Evolutionary conservation across 306 rosid species (phyloP).

Genomic region (Betula pendula): DNA sequence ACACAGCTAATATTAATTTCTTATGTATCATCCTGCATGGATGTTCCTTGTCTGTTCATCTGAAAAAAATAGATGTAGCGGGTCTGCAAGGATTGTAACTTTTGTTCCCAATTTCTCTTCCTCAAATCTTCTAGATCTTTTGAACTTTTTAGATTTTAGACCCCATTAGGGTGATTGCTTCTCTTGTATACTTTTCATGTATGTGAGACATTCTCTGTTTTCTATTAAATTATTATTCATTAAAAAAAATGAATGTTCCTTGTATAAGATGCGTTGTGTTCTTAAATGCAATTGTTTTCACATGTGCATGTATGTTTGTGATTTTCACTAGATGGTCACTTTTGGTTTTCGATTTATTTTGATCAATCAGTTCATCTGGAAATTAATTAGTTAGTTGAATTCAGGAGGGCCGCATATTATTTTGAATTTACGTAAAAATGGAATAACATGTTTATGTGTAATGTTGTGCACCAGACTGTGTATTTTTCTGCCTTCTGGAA

Average conservation of each 20-base stretch:
- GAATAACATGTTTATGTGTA: neutral
- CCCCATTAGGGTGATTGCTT: no score
- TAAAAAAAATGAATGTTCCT: neutral
- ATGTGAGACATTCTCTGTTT: no score
- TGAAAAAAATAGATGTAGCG: no score
- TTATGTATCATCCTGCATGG: neutral
- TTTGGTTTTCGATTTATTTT: neutral
- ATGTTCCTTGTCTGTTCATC: neutral
- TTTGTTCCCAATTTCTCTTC: no score
- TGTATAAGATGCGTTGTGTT: neutral
- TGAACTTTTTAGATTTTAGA: no score
- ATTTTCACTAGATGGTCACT: neutral
- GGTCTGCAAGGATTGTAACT: no score
- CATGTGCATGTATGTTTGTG: neutral
- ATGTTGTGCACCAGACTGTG: neutral
- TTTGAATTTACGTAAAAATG: neutral
- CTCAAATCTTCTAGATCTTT: no score
- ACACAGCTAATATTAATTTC: neutral
- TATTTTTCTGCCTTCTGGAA: neutral
- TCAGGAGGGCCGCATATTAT: neutral
- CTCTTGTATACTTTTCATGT: no score
- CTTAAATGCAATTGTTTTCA: neutral
- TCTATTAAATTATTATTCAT: no score
- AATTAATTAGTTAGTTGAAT: neutral
- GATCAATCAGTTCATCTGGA: neutral